Base-by-base conservation (phyloP, 2,329 filamentous ascomycete species). In the Zopfia rhizophila region DNA sequence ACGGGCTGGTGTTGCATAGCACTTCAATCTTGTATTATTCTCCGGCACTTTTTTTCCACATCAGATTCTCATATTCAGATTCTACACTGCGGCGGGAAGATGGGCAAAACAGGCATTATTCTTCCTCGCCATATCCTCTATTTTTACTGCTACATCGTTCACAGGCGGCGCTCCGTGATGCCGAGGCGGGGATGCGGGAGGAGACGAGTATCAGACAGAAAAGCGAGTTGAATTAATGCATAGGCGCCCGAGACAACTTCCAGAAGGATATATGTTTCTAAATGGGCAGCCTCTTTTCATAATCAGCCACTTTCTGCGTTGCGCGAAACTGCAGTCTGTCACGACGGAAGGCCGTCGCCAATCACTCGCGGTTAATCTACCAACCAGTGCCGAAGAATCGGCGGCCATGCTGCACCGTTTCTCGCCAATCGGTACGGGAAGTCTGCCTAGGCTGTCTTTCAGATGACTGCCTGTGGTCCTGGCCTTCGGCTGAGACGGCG, bases 211-310 rank as follows among this genome's bases (percentile, higher is more conserved):
- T 55, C 63, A 61, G 59, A 64, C 56, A 65, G 61, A 68, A 61
- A 65, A 65, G 59, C 63, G 48, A 66, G 53, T 64, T 58, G 48
- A 69, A 68, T 67, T 63, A 64, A 70, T 63, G 54, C 56, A 27
- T 48, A 55, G 53, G 56, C 58, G 51, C 53, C 60, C 49, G 50
- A 48, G 51, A 53, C 56, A 21, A 41, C 47, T 48, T 58, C 48
- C 41, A 55, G 50, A 53, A 56, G 58, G 55, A 48, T 40, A 36
- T 18, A 39, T 43, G 50, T 64, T 51, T 52, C 49, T 48, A 50
- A 40, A 45, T 45, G 58, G 55, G 47, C 56, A 49, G 48, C 48
- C 50, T 50, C 56, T 53, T 46, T 55, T 55, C 44, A 47, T 37
- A 45, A 53, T 53, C 45, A 59, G 48, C 51, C 54, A 42, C 45